Conservation (phyloP, 2,329 filamentous ascomycete genomes). For the Chaetomiaceae sp. region DNA sequence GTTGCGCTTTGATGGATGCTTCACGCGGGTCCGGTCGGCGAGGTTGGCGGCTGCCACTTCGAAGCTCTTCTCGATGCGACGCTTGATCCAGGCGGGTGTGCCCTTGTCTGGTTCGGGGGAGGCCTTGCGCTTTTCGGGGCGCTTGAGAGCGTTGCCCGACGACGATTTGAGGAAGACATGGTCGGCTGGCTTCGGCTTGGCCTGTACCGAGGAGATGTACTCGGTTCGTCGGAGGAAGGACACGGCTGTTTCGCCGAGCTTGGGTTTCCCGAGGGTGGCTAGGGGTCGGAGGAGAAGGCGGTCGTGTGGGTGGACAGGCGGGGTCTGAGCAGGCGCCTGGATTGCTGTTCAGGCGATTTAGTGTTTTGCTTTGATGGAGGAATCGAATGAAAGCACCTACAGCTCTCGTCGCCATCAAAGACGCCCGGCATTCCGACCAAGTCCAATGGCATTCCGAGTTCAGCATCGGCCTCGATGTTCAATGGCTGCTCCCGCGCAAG, state of each 20-base stretch:
- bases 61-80: constrained; percentile 62
- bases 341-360: constrained; percentile 56
- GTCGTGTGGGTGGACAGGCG: constrained; percentile 76
- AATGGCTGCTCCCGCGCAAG: constrained; percentile 86
- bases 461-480: constrained; percentile 95
- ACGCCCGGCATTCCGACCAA: constrained; percentile 91
- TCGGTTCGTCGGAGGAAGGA: constrained; percentile 95
- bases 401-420: constrained; percentile 91
- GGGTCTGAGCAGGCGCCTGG: constrained; percentile 67
- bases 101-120: constrained; percentile 58
- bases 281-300: constrained; percentile 77
- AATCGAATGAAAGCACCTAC: constrained; percentile 46
- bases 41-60: constrained; percentile 50
- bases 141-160: constrained; percentile 32
- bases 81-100: constrained; percentile 62
- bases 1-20: constrained; percentile 55
- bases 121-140: constrained; percentile 41
- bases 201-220: constrained; percentile 69
- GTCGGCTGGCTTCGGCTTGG: constrained; percentile 49
- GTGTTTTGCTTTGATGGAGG: constrained; percentile 17
- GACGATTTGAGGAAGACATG: constrained; percentile 31
- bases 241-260: constrained; percentile 69
- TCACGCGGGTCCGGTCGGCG: constrained; percentile 50
- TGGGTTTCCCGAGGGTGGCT: constrained; percentile 78
- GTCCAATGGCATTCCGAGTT: constrained; percentile 96